Conservation (phyloP, 108 stramenopile species). For the Cyclostephanos tholiformis region DNA sequence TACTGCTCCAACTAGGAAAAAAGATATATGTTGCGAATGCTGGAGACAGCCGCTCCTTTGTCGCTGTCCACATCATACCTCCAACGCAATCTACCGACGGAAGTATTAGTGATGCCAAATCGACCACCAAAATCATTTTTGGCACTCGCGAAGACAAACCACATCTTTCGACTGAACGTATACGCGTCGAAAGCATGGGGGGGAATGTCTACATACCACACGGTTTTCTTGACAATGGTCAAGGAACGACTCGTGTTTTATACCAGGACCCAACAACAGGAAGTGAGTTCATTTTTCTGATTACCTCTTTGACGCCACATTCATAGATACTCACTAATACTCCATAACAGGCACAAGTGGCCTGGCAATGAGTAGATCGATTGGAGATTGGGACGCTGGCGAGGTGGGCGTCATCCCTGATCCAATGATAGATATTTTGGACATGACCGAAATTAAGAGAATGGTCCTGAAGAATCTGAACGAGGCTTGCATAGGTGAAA, state of each 20-base stretch:
- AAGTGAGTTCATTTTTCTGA: constrained; percentile 18
- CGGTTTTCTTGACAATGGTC: constrained; percentile 34
- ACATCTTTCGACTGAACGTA: constrained; percentile 65
- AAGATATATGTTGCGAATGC: constrained; percentile 83
- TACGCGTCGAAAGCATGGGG: constrained; percentile 69
- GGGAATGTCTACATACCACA: constrained; percentile 74
- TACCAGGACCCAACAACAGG: constrained; percentile 59
- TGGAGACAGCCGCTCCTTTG: constrained; percentile 75
- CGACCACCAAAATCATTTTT: constrained; percentile 59
- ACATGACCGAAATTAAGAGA: constrained; percentile 49
- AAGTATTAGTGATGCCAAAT: constrained; percentile 1
- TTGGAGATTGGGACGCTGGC: constrained; percentile 81
- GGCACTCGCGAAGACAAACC: constrained; percentile 78
- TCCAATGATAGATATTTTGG: constrained; percentile 75
- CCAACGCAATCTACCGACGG: constrained; percentile 10
- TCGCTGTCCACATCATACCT: constrained; percentile 63
- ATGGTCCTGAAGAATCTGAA: constrained; percentile 36
- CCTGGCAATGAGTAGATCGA: constrained; percentile 82
- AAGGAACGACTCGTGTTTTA: constrained; percentile 63
- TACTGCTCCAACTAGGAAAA: constrained; percentile 65
- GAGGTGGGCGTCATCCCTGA: constrained; percentile 78
- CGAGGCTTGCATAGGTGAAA: constrained; percentile 7
- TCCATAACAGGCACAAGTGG: constrained; percentile 49
- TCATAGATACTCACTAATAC: not conserved
- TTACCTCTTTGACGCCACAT: not conserved